These are phyloP conservation scores for Termitomyces titanicus DNA, from an alignment of 768 basidiomycete species.

Conservation along the genomic window DNA sequence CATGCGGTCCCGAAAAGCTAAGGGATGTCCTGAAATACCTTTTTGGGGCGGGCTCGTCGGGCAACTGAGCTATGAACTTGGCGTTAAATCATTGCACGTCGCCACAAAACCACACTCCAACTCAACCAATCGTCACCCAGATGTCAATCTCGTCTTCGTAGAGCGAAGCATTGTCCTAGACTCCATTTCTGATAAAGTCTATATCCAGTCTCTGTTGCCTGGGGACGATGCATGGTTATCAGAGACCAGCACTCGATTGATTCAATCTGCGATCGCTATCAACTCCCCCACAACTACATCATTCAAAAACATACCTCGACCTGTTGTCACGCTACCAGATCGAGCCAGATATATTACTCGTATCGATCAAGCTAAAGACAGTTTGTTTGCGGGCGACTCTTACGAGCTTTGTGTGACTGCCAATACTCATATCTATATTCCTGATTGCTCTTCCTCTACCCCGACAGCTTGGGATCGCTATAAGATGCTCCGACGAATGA, in stretches of 20 bases:
- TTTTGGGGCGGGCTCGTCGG: slow-evolving; percentile 87
- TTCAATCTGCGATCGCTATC: slow-evolving; percentile 9
- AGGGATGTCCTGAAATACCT: slow-evolving; percentile 46
- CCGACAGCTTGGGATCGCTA: slow-evolving; percentile 72
- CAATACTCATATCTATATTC: slow-evolving; percentile 54
- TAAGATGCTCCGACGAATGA: slow-evolving; percentile 63
- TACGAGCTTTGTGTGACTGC: slow-evolving; percentile 93
- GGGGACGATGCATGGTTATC: slow-evolving; percentile 61
- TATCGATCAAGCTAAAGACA: slow-evolving; percentile 69
- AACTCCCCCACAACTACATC: slow-evolving; percentile 2
- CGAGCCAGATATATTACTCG: slow-evolving; percentile 58
- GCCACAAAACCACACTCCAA: slow-evolving; percentile 23
- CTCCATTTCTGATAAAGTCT: slow-evolving; percentile 39
- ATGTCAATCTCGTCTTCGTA: slow-evolving; percentile 73
- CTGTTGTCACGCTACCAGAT: slow-evolving; percentile 49
- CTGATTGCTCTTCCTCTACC: slow-evolving; percentile 26
- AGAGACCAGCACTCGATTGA: slow-evolving; percentile 33
- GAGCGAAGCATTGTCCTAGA: slow-evolving; percentile 78
- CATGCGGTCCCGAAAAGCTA: slow-evolving; percentile 50
- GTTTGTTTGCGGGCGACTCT: slow-evolving; percentile 79
- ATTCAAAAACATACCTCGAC: slow-evolving; percentile 3
- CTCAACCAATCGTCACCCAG: slow-evolving; percentile 45
- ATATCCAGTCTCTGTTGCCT: slow-evolving; percentile 63
- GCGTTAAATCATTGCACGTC: slow-evolving; percentile 52
- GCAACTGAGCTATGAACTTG: slow-evolving; percentile 77